phyloP scores from a whole-genome alignment of 345 rosid genomes.

The Microcos paniculata region DNA sequence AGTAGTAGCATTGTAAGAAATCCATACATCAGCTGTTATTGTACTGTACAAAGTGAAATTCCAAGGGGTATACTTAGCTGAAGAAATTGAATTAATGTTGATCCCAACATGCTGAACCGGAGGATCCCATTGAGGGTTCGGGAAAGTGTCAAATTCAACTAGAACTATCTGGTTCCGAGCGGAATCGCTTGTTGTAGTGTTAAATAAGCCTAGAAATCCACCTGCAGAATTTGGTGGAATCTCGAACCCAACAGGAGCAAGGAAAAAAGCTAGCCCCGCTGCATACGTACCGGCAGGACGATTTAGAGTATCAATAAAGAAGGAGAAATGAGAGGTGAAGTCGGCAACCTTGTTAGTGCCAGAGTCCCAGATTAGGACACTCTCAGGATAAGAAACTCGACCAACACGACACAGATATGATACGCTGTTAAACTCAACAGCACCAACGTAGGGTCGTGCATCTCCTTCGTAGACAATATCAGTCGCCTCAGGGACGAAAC shows the following conservation, averaged over 20 bases:
- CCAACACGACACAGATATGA: conserved; percentile 28
- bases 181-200: conserved; percentile 19
- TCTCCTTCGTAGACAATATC: conserved; percentile 34
- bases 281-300: background rate
- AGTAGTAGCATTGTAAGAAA: conserved; percentile 33
- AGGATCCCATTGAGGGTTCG: conserved; percentile 12
- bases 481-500: conserved; percentile 18
- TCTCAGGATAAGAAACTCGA: conserved; percentile 26
- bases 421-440: conserved; percentile 27
- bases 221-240: conserved; percentile 25
- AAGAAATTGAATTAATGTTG: conserved; percentile 37
- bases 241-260: conserved; percentile 20
- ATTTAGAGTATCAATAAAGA: conserved; percentile 24
- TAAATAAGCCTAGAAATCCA: conserved; percentile 25
- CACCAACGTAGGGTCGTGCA: conserved; percentile 27
- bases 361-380: conserved; percentile 29
- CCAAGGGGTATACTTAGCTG: conserved; percentile 31
- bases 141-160: conserved; percentile 25
- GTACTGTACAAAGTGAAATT: conserved; percentile 36
- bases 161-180: conserved; percentile 16
- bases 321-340: conserved; percentile 35
- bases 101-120: conserved; percentile 33
- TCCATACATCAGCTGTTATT: conserved; percentile 25
- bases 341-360: conserved; percentile 20
- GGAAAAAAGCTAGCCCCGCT: conserved; percentile 39